Evolutionary conservation across 345 rosid species (phyloP), one percentile per base, ranked within the genome.

Genomic region (Toxicodendron radicans): DNA sequence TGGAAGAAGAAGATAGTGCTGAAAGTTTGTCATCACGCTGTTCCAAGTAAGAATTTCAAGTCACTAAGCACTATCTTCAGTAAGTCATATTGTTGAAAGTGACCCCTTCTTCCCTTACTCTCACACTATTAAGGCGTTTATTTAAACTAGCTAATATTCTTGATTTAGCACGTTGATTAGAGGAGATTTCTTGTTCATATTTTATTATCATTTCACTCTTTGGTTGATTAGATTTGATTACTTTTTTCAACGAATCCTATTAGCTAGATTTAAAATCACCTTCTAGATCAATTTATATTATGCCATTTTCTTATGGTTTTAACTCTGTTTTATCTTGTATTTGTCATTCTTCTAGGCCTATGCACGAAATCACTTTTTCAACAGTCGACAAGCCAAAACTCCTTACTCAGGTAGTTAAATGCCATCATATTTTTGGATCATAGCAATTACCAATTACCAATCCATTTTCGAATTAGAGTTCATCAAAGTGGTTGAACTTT

Each of bases 361-460:
- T 89, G 95, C 97, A 91, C 41, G 98, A 95, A 85, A 90, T 95
- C 76, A 95, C 99, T 71, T 93, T 95, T 84, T 88, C 98, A 64
- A 88, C 98, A n/a, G 83, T 90, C 73, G 99, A 95, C 88, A 85
- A 87, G 87, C 98, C 94, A 8, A 95, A 95, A 83, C 97, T 93
- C 73, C 94, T 93, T 27, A 89, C 93, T 74, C 86, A 95, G 98
- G 99, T 93, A 79, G 71, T 86, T 82, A 66, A 14, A 17, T 6
- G 38, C 16, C 24, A 30, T 58, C 60, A 8, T 33, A 24, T 73
- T 52, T 72, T 73, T 9, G 13, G 58, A 20, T 48, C 24, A 41
- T 58, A 4, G 75, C 51, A 13, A 35, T 18, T 61, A 52, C 5
- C 41, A 49, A 17, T 49, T 48, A 52, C 12, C 41, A 16, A 17